Percentiles rank a stretch among this genome's conserved stretches.
Conservation (phyloP, 768 basidiomycete species). For the Thelephora ganbajun region DNA sequence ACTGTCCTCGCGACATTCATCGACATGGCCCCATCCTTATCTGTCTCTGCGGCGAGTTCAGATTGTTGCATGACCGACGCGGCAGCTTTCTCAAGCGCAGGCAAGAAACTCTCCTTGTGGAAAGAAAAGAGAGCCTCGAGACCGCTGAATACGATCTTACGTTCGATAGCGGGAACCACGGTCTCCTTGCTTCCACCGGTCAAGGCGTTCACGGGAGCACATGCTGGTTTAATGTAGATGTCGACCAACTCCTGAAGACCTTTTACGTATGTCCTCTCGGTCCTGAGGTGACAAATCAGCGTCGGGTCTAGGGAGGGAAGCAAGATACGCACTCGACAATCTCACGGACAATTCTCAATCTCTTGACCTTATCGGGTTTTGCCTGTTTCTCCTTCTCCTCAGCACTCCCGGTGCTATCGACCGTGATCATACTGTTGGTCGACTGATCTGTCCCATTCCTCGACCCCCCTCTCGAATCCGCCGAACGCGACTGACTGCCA, state of each 20-base stretch:
- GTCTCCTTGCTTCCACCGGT: conserved; percentile 70
- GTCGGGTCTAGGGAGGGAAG: not conserved
- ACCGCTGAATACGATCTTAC: conserved; percentile 85
- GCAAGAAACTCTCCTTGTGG: conserved; percentile 86
- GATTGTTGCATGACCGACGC: conserved; percentile 44
- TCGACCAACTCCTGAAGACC: conserved; percentile 89
- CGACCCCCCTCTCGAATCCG: conserved; percentile 46
- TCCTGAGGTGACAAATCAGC: conserved; percentile 31
- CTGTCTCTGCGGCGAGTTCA: conserved; percentile 32
- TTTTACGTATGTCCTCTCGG: conserved; percentile 89
- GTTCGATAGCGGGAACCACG: conserved; percentile 70
- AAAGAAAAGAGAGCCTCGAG: conserved; percentile 84
- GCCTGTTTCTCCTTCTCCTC: conserved; percentile 64
- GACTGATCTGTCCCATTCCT: conserved; percentile 47
- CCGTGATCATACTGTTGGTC: conserved; percentile 63
- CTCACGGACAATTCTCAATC: conserved; percentile 76
- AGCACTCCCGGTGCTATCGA: conserved; percentile 53
- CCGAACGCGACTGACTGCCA: conserved; percentile 45
- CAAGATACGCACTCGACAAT: conserved; percentile 64
- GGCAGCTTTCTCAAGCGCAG: conserved; percentile 72
- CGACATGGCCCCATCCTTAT: conserved; percentile 63
- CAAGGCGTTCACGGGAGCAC: conserved; percentile 52
- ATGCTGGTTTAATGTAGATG: conserved; percentile 86
- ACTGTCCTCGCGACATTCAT: conserved; percentile 65
- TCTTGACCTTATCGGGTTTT: conserved; percentile 82